Conservation (phyloP, 148 eudicot genomes). For the Nepenthes gracilis region DNA sequence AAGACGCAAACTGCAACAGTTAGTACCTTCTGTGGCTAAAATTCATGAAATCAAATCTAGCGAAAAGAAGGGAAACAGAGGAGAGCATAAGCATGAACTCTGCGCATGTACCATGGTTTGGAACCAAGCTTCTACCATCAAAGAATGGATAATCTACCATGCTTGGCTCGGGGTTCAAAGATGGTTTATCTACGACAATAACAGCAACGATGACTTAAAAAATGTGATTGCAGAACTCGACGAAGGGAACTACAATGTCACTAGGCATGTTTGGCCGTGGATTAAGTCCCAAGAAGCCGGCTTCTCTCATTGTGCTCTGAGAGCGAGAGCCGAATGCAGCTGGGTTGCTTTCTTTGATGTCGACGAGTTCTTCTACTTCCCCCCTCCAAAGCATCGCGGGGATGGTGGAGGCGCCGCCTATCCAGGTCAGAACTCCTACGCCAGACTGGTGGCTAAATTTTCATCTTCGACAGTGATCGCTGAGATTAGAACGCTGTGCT, state of each 20-base stretch:
- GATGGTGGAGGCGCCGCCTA: slow-evolving; percentile 4
- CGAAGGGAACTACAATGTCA: slow-evolving; percentile 46
- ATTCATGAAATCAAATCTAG: slow-evolving; percentile 8
- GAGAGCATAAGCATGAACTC: slow-evolving; percentile 40
- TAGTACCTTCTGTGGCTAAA: slow-evolving; percentile 75
- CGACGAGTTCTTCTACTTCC: slow-evolving; percentile 82
- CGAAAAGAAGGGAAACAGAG: slow-evolving; percentile 4
- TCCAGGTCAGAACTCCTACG: slow-evolving; percentile 37
- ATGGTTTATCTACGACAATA: slow-evolving; percentile 91
- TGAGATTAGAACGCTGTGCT: slow-evolving; percentile 81
- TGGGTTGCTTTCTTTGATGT: slow-evolving; percentile 97
- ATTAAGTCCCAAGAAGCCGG: slow-evolving; percentile 96
- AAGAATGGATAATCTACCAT: slow-evolving; percentile 83
- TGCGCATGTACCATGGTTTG: slow-evolving; percentile 96
- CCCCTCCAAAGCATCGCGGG: slow-evolving; percentile 18
- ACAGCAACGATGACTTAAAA: slow-evolving; percentile 63
- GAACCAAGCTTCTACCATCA: slow-evolving; percentile 78
- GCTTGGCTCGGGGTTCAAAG: slow-evolving; percentile 81
- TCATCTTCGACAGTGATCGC: slow-evolving; percentile 34
- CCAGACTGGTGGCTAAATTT: slow-evolving; percentile 34
- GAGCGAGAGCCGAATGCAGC: slow-evolving; percentile 55
- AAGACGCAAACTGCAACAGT: slow-evolving; percentile 15
- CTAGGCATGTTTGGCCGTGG: slow-evolving; percentile 91
- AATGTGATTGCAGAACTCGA: slow-evolving; percentile 48
- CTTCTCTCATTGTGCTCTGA: slow-evolving; percentile 79